phyloP scores from a whole-genome alignment of 2,329 filamentous ascomycete genomes.

The Aspergillus tamarii region DNA sequence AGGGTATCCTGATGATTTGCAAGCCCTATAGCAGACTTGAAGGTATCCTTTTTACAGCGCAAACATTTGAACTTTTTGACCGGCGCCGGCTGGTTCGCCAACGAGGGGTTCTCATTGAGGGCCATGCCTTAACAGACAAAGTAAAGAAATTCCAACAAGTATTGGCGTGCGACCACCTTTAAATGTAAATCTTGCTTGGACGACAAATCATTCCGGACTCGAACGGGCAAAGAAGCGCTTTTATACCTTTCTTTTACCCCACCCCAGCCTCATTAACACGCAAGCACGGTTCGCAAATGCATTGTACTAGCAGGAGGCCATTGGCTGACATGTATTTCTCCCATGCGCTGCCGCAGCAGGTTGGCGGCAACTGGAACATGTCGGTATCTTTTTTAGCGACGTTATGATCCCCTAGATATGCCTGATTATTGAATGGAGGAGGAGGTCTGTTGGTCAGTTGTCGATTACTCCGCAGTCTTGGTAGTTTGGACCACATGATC shows the following conservation, averaged over 20 bases:
- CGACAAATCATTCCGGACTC: background rate
- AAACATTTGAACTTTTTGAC: constrained; percentile 2
- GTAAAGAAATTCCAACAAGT: background rate
- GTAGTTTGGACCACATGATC: background rate
- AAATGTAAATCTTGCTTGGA: background rate
- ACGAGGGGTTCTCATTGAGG: background rate
- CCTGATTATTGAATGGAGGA: too few species aligned
- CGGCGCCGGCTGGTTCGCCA: background rate
- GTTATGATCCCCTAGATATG: too few species aligned
- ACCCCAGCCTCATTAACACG: background rate
- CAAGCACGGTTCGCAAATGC: background rate
- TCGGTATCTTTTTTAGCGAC: background rate
- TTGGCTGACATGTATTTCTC: background rate
- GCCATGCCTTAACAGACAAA: background rate
- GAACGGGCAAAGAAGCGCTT: too few species aligned
- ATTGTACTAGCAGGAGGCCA: background rate
- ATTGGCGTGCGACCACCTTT: background rate
- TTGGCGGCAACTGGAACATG: background rate
- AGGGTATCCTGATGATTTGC: constrained; percentile 10
- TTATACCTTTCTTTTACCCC: background rate
- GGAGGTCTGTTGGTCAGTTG: background rate
- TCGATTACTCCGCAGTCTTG: background rate
- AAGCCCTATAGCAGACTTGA: constrained; percentile 6
- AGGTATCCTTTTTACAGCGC: constrained; percentile 6
- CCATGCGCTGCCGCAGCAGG: background rate